Conservation (phyloP, 805 yeast species). For the Wilhelminamyces savonicus region DNA sequence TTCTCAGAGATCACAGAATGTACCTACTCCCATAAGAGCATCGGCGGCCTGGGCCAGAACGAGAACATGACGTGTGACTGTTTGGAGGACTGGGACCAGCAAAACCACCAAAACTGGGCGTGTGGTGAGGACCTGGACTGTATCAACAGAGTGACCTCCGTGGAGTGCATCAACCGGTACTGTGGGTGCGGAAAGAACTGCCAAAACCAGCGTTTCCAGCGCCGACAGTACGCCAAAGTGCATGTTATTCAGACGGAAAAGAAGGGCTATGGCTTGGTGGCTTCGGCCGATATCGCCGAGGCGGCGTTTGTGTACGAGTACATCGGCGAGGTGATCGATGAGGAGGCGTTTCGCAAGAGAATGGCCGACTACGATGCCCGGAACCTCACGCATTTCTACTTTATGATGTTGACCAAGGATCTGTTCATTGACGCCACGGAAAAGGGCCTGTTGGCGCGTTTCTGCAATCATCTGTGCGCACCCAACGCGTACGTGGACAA, state of each 20-base stretch:
- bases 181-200: slow-evolving; percentile 74
- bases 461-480: slow-evolving; percentile 90
- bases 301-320: slow-evolving; percentile 84
- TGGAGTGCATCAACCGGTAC: slow-evolving; percentile 75
- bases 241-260: slow-evolving; percentile 75
- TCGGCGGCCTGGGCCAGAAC: slow-evolving; percentile 70
- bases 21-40: slow-evolving; percentile 50
- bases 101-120: slow-evolving; percentile 43
- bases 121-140: slow-evolving; percentile 86
- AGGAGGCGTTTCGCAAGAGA: slow-evolving; percentile 63
- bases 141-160: slow-evolving; percentile 85
- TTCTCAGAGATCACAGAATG: slow-evolving; percentile 56
- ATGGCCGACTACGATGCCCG: slow-evolving; percentile 67
- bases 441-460: slow-evolving; percentile 83
- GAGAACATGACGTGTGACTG: slow-evolving; percentile 94
- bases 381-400: slow-evolving; percentile 77
- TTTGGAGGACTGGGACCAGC: slow-evolving; percentile 41
- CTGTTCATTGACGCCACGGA: slow-evolving; percentile 93
- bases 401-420: slow-evolving; percentile 91
- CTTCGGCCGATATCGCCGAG: slow-evolving; percentile 49
- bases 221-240: slow-evolving; percentile 63
- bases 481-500: slow-evolving; percentile 95
- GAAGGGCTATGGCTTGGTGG: slow-evolving; percentile 89
- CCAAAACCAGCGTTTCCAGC: slow-evolving; percentile 85
- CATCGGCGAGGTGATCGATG: slow-evolving; percentile 90